Conservation (phyloP, 768 basidiomycete species). For the Pulveroboletus ravenelii region DNA sequence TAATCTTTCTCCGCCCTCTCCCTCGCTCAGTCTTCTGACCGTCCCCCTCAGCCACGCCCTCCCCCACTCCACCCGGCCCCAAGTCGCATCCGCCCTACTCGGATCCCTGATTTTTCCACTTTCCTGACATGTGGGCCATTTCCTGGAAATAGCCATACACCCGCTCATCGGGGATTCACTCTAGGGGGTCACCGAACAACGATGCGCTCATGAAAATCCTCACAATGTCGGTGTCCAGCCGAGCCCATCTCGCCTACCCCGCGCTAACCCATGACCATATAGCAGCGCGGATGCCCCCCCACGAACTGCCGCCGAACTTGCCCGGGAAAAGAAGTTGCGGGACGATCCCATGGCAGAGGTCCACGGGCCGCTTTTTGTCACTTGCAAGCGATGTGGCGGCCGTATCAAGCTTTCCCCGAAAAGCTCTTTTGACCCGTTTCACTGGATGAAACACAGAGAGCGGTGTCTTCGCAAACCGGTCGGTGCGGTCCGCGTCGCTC, state of each 20-base stretch:
- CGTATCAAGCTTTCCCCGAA: conserved; percentile 65
- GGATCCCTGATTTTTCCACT: background rate
- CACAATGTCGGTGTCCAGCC: conserved; percentile 18
- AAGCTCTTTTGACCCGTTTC: conserved; percentile 60
- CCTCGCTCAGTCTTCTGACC: background rate
- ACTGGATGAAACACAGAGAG: conserved; percentile 62
- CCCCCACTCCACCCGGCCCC: background rate
- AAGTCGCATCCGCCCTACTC: background rate
- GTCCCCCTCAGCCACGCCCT: background rate
- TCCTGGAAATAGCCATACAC: conserved; percentile 8
- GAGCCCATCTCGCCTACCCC: background rate
- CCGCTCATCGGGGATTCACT: conserved; percentile 20
- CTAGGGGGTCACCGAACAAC: conserved; percentile 25
- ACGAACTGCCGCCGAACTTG: conserved; percentile 40
- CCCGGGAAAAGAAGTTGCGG: conserved; percentile 48
- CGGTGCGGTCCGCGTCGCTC: conserved; percentile 12
- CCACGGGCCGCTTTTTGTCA: conserved; percentile 45
- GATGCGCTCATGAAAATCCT: conserved; percentile 18
- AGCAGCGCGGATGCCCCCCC: conserved; percentile 27
- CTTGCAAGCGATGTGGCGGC: conserved; percentile 51
- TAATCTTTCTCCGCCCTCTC: conserved; percentile 4
- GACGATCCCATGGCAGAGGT: conserved; percentile 52
- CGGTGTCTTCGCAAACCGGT: conserved; percentile 51
- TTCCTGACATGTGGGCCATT: conserved; percentile 19
- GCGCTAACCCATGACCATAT: conserved; percentile 9